Base-by-base conservation (phyloP, 2,329 filamentous ascomycete genomes). In the Didymosphaeria variabile region DNA sequence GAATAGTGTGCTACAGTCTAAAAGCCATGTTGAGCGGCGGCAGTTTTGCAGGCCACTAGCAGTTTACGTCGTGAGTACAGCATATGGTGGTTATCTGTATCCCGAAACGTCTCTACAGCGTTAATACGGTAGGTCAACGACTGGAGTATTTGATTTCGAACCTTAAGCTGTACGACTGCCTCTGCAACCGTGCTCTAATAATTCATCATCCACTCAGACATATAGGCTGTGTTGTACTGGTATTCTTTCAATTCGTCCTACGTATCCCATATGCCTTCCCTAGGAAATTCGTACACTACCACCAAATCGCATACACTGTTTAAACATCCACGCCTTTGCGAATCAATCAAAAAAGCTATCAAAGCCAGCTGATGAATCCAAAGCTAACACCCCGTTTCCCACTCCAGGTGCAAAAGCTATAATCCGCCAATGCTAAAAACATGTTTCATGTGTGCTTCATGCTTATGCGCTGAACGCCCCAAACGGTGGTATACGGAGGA, bases 221-320 rank as follows among this genome's bases (percentile, higher is more conserved):
- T 29, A 6, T 40, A 17, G 15, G n/a, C 9, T 32, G 38, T 13
- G 17, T 15, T n/a, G 12, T 34, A 23, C 21, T 50, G 42, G 45
- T 19, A 44, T 60, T 52, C 44, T 56, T 57, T 54, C 57, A 51
- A 68, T 69, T 71, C 67, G 68, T 69, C 66, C 67, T 71, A 69
- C 63, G 67, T 68, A 62, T 65, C 57, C 63, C 55, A 59, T 58
- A 61, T 57, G 29, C 31, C n/a, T 45, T 45, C 58, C 29, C 44
- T 26, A 57, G 53, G 57, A 63, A 58, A 68, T 59, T 59, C 66
- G 63, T 66, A 62, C 66, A 63, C 58, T 42, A 52, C 49, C 38
- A 7, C 38, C 15, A 54, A 38, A 44, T 34, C 31, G 38, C 53
- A 44, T 31, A 36, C 19, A 12, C 31, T 42, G 57, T 45, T 19